These are phyloP conservation scores for Amanita phalloides DNA, from an alignment of 768 basidiomycete genomes.

Conservation along the genomic window DNA sequence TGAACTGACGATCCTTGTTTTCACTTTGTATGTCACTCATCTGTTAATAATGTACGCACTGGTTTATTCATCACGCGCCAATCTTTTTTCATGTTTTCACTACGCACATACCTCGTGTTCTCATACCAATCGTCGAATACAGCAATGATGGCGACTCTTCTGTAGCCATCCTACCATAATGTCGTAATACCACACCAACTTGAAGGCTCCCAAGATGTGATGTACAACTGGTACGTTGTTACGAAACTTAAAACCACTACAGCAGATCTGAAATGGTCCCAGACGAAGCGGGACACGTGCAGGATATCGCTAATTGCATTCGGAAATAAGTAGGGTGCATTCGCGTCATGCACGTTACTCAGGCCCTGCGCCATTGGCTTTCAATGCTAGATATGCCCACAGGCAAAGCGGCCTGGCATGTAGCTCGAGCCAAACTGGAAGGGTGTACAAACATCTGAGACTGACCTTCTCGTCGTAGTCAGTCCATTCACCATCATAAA, in stretches of 20 bases:
- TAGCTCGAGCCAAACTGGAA: conserved; percentile 6
- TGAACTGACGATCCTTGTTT: conserved; percentile 19
- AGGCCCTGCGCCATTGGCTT: conserved; percentile 60
- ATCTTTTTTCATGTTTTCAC: conserved; percentile 7
- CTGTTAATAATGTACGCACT: conserved; percentile 3
- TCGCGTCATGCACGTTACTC: conserved; percentile 5
- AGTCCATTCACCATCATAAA: conserved; percentile 63
- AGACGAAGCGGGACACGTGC: background rate
- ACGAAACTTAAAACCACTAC: background rate
- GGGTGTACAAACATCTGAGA: background rate
- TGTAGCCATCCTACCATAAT: conserved; percentile 28
- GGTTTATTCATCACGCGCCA: conserved; percentile 9
- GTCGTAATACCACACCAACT: conserved; percentile 18
- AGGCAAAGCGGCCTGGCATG: conserved; percentile 40
- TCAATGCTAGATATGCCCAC: conserved; percentile 63
- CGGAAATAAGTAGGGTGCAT: background rate
- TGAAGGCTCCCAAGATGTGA: conserved; percentile 15
- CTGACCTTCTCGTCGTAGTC: conserved; percentile 89
- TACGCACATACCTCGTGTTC: conserved; percentile 7
- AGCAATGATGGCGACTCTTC: conserved; percentile 25
- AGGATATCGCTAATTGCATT: background rate
- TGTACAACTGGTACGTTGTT: background rate
- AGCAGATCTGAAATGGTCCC: background rate
- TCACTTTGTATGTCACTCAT: conserved; percentile 9
- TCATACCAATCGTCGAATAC: conserved; percentile 19